phyloP scores from a whole-genome alignment of 192 early-diverging fungal species.

The Coemansia reversa region DNA sequence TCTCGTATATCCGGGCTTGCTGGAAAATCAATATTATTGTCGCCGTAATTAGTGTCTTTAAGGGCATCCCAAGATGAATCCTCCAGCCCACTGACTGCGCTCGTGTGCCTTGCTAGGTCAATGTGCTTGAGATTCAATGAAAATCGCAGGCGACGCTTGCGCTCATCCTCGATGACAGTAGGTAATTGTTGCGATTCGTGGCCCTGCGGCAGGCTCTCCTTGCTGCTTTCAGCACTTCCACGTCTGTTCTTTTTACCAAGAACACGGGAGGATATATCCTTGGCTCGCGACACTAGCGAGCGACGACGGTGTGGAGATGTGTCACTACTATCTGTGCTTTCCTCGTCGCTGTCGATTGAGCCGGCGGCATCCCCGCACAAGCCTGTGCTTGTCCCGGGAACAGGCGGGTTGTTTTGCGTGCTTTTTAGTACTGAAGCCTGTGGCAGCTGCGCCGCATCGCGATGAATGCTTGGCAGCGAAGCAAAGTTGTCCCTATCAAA shows the following conservation, averaged over 20 bases:
- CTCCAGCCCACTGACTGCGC: not conserved
- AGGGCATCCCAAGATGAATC: not conserved
- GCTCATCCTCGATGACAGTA: not conserved
- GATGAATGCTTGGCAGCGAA: not conserved
- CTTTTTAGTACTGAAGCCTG: not conserved
- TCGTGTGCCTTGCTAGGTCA: not conserved
- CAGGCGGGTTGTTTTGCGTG: not conserved
- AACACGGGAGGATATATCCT: slow-evolving; percentile 27
- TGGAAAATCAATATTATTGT: not conserved
- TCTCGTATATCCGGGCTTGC: slow-evolving; percentile 1
- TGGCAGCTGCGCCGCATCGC: not conserved
- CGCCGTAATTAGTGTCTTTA: not conserved
- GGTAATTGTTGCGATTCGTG: not conserved
- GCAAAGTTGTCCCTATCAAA: slow-evolving; percentile 8
- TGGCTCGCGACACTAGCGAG: slow-evolving; percentile 37
- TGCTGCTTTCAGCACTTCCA: not conserved
- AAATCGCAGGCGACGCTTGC: slow-evolving; percentile 8
- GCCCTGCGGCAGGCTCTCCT: not conserved
- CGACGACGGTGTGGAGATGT: slow-evolving; percentile 2
- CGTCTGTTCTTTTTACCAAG: slow-evolving; percentile 9
- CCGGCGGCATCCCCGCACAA: not conserved
- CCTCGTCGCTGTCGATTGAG: not conserved
- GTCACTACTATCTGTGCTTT: not conserved
- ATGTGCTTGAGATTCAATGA: slow-evolving; percentile 10
- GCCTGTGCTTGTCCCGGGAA: not conserved